Base-by-base conservation (phyloP, 768 basidiomycete species). In the Lentinus brumalis region DNA sequence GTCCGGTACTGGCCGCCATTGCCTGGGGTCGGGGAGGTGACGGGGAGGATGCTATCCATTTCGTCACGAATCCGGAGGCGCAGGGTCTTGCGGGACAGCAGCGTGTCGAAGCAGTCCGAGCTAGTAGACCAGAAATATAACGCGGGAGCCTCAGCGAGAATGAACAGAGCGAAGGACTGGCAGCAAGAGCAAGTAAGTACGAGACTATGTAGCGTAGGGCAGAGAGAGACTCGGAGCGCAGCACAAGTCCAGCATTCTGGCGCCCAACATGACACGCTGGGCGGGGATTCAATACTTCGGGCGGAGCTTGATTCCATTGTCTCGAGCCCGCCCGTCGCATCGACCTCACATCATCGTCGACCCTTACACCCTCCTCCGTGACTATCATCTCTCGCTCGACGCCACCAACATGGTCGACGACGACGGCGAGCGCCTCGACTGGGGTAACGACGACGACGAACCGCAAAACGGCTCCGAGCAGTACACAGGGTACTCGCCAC, bases 351-450 rank as follows among this genome's bases (percentile, higher is more conserved):
- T 46, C 59, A 16, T 46, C 50, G 39, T 53, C 55, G 54, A 45
- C 54, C 30, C 21, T 56, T 35, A 51, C 61, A 42, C 46, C 26
- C 54, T 44, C 53, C 32, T 16, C n/a, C 45, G 45, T 56, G 40
- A 50, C 18, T 61, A 66, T 45, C 41, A 47, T 35, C 44, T 44
- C 45, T 52, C 54, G 26, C 40, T 55, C 58, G 26, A n/a, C 64
- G 58, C 56, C 53, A 56, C 59, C 60, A 66, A 56, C 59, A 67
- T 58, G 63, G 87, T 89, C 86, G 84, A 82, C 64, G 86, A 88
- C 69, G 89, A 91, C 54, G 77, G 74, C 31, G 89, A 91, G 68
- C 74, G 83, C 30, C 78, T 91, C 42, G 90, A 92, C 75, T 92
- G 90, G 90, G 81, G 81, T 4, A 77, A 81, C 58, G 81, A 81